These are phyloP conservation scores for Suillus subaureus DNA, from an alignment of 768 basidiomycete genomes.

Conservation along the genomic window DNA sequence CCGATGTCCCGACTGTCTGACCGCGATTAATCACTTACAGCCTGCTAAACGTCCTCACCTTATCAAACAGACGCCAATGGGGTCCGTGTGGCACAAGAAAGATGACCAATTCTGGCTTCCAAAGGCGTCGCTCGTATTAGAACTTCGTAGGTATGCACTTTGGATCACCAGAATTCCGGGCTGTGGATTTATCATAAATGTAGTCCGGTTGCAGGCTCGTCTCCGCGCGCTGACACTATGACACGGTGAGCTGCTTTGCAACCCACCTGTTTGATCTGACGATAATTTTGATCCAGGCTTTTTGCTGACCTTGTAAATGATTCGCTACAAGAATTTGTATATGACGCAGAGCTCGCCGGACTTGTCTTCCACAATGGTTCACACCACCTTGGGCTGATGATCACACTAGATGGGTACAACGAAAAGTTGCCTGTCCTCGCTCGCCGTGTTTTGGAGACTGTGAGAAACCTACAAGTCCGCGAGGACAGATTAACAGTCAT, in stretches of 20 bases:
- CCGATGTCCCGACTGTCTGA: not conserved
- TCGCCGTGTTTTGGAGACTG: slow-evolving; percentile 68
- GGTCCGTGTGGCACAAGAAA: slow-evolving; percentile 93
- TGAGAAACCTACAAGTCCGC: slow-evolving; percentile 64
- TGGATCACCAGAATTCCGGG: slow-evolving; percentile 1
- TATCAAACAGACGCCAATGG: slow-evolving; percentile 69
- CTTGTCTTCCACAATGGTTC: slow-evolving; percentile 70
- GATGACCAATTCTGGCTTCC: slow-evolving; percentile 98
- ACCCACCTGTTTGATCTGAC: not conserved
- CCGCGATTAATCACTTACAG: slow-evolving; percentile 40
- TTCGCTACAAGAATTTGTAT: slow-evolving; percentile 85
- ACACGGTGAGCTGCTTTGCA: slow-evolving; percentile 54
- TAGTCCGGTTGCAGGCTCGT: slow-evolving; percentile 60
- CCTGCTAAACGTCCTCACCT: slow-evolving; percentile 74
- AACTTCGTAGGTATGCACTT: slow-evolving; percentile 65
- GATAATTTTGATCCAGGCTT: slow-evolving; percentile 48
- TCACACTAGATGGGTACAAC: slow-evolving; percentile 84
- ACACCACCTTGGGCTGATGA: slow-evolving; percentile 64
- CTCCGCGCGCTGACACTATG: slow-evolving; percentile 71
- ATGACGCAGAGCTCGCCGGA: slow-evolving; percentile 92
- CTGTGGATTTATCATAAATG: slow-evolving; percentile 7
- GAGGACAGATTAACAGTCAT: slow-evolving; percentile 78
- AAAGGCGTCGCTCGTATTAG: slow-evolving; percentile 76
- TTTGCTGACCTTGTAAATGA: slow-evolving; percentile 87
- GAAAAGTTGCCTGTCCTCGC: slow-evolving; percentile 84